Evolutionary conservation across 495 filamentous ascomycete genomes (phyloP), one percentile per base, ranked within the genome.

Genomic region (Aspergillus sclerotiicarbonarius): DNA sequence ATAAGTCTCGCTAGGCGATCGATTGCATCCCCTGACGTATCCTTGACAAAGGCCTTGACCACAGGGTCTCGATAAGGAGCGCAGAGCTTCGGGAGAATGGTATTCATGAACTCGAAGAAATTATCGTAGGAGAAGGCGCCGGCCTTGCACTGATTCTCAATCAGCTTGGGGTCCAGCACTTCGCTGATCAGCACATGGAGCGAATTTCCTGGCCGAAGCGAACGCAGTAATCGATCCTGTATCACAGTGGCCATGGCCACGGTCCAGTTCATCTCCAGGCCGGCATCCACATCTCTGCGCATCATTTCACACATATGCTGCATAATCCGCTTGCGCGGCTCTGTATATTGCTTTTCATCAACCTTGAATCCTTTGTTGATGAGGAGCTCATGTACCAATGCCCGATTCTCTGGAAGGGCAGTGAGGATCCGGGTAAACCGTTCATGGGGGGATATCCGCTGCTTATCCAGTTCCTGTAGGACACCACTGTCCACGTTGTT

Each of bases 61-160:
- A 91, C 87, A 9, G 83, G 85, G 60, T 98, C 94, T 2, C 94
- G 83, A 56, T 91, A 88, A 3, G 95, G 94, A 4, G 94, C 92
- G 69, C 94, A 98, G 18, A 98, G 88, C 63, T 89, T 89, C 15
- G 95, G 95, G n/a, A 98, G 79, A 39, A 98, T 86, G 35, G 80
- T 82, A 31, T 87, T 85, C 84, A 98, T 96, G 60, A 93, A 92
- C 3, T 85, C 78, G 75, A 98, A 98, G 75, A 98, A 96, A 18
- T 84, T 87, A 62, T 93, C 88, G 68, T 97, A 96, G 0, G 95
- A 96, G 69, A 98, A 98, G 47, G 84, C 82, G 13, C 94, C 92
- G 47, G 83, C 84, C 30, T 80, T 78, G 61, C 91, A 91, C 64
- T 97, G 91, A 39, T 81, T 84, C 37, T 82, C 76, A 39, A 96